phyloP scores from a whole-genome alignment of 345 rosid genomes.

The Eutrema heterophyllum region DNA sequence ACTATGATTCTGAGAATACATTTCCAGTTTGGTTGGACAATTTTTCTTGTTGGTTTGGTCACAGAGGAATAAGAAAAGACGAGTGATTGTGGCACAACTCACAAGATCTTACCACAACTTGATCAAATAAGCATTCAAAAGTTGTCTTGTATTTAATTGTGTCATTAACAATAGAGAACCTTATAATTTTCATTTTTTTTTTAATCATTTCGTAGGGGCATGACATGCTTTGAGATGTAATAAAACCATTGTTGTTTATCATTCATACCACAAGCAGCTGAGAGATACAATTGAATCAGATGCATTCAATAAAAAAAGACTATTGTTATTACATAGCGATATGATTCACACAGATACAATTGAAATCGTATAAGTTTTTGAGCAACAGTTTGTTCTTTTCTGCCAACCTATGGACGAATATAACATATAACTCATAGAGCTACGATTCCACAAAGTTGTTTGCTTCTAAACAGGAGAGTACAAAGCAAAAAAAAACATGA shows the following conservation, averaged over 20 bases:
- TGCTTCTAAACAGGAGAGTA: too few relatives aligned
- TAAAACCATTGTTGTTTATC: background rate
- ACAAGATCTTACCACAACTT: background rate
- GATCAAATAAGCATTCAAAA: background rate
- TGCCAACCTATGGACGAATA: too few relatives aligned
- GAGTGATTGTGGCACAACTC: background rate
- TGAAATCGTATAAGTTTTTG: too few relatives aligned
- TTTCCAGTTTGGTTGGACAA: constrained; percentile 1
- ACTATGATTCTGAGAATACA: background rate
- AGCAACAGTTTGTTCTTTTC: too few relatives aligned
- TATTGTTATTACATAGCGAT: too few relatives aligned
- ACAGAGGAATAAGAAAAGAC: background rate
- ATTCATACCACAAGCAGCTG: background rate
- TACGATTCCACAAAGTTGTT: too few relatives aligned
- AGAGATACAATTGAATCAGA: background rate
- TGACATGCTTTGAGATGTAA: background rate
- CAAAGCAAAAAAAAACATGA: too few relatives aligned
- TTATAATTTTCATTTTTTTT: background rate
- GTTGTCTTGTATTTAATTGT: background rate
- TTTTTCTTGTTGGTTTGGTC: constrained; percentile 1
- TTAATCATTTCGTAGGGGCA: background rate
- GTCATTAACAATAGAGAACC: constrained; percentile 1
- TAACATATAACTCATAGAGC: too few relatives aligned
- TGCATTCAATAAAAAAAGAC: background rate
- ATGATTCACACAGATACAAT: too few relatives aligned